Evolutionary conservation across 371 early-diverging fungal genomes (phyloP).

Genomic region (Mucor velutinosus): DNA sequence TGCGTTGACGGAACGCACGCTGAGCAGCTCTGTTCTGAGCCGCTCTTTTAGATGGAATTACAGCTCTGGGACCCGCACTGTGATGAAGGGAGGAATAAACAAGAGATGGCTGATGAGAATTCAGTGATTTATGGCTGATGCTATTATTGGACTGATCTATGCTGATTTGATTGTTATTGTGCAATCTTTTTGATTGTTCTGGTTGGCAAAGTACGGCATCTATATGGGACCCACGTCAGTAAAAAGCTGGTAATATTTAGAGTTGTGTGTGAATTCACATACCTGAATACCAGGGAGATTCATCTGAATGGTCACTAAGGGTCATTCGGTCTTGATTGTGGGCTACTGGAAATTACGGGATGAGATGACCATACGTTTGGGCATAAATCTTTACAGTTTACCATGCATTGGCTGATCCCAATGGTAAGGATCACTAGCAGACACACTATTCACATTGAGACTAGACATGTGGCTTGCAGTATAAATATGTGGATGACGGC

Average conservation of each 20-base stretch:
- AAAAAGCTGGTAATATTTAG: conserved; percentile 6
- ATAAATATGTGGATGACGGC: not conserved
- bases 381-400: not conserved
- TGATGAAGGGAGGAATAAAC: not conserved
- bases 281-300: conserved; percentile 20
- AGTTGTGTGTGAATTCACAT: not conserved
- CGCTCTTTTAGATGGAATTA: conserved; percentile 25
- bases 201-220: conserved; percentile 13
- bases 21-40: conserved; percentile 70
- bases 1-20: conserved; percentile 67
- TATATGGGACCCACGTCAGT: not conserved
- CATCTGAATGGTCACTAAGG: not conserved
- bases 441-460: too few relatives aligned
- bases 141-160: not conserved
- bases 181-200: not conserved
- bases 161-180: not conserved
- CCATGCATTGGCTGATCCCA: conserved; percentile 12
- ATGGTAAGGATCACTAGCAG: conserved; percentile 2
- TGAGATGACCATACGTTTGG: not conserved
- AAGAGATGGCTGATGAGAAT: conserved; percentile 7
- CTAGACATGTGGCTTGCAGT: not conserved
- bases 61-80: conserved; percentile 10
- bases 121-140: conserved; percentile 1
- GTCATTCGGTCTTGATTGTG: conserved; percentile 5
- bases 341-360: not conserved